Evolutionary conservation across 805 yeast species (phyloP).

Genomic region (Wickerhamomyces subpelliculosus): DNA sequence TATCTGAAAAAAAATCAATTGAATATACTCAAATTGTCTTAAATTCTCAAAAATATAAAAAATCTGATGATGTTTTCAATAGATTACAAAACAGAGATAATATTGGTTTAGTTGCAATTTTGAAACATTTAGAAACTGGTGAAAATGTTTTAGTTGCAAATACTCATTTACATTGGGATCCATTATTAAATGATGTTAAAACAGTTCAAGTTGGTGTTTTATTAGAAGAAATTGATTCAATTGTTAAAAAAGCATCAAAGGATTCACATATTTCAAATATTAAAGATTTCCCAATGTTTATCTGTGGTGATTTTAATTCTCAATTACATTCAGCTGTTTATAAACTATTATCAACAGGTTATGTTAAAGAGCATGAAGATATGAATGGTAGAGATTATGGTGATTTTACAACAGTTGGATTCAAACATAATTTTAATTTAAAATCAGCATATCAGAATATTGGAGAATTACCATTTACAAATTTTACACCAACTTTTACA

Average conservation of each 20-base stretch:
- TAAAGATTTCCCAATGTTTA: constrained; percentile 67
- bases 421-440: constrained; percentile 71
- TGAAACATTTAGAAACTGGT: constrained; percentile 69
- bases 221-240: constrained; percentile 74
- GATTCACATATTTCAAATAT: too few species aligned
- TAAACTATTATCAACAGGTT: constrained; percentile 78
- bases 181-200: constrained; percentile 91
- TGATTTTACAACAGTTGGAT: constrained; percentile 81
- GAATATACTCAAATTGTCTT: constrained; percentile 77
- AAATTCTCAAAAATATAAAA: constrained; percentile 77
- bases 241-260: constrained; percentile 45
- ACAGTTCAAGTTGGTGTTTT: constrained; percentile 91
- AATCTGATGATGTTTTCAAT: constrained; percentile 90
- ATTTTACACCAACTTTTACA: constrained; percentile 88
- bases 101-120: constrained; percentile 69
- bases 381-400: constrained; percentile 87
- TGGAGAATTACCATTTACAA: constrained; percentile 91
- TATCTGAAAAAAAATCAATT: too few species aligned
- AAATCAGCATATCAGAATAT: constrained; percentile 79
- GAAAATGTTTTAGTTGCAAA: constrained; percentile 70
- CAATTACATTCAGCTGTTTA: constrained; percentile 84
- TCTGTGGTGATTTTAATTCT: constrained; percentile 96
- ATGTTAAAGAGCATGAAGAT: constrained; percentile 73
- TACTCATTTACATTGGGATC: constrained; percentile 98
- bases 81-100: constrained; percentile 96